Evolutionary conservation across 2,329 filamentous ascomycete genomes (phyloP).

Genomic region (Scedosporium boydii): DNA sequence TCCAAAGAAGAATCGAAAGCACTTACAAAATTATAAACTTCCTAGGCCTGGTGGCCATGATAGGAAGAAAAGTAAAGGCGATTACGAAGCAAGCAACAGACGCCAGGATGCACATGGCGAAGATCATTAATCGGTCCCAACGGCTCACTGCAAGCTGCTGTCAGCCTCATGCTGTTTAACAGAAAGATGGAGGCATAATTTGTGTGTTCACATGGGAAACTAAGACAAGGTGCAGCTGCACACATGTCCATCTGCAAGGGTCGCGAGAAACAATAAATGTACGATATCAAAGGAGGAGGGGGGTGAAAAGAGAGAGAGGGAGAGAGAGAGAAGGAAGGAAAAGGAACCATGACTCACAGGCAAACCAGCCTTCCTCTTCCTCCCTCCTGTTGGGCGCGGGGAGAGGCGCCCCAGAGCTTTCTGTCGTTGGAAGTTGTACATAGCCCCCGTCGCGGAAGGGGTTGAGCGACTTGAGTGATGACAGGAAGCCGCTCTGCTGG

Average conservation of each 20-base stretch:
- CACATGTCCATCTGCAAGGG: constrained; percentile 6
- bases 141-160: constrained; percentile 63
- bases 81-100: constrained; percentile 88
- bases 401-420: constrained; percentile 72
- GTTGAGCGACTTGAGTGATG: constrained; percentile 75
- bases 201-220: constrained; percentile 26
- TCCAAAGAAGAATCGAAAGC: constrained; percentile 7
- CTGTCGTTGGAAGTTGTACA: constrained; percentile 80
- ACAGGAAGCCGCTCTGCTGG: constrained; percentile 64
- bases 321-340: constrained; percentile 6
- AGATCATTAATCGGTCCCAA: constrained; percentile 92
- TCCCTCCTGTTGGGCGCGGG: constrained; percentile 78
- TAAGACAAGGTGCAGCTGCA: constrained; percentile 10
- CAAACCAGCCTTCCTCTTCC: constrained; percentile 93
- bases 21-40: constrained; percentile 98
- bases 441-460: constrained; percentile 82
- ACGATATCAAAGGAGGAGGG: constrained; percentile 8
- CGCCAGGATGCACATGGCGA: constrained; percentile 81
- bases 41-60: constrained; percentile 68
- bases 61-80: constrained; percentile 82
- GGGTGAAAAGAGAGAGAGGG: constrained; percentile 14
- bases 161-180: constrained; percentile 14
- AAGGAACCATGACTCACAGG: constrained; percentile 57
- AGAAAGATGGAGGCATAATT: background rate
- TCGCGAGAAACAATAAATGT: background rate